A percentile compares a stretch with the other conserved stretches of the same genome.
Conservation (phyloP, 1,284 basidiomycete genomes). For the Hemileia vastatrix region DNA sequence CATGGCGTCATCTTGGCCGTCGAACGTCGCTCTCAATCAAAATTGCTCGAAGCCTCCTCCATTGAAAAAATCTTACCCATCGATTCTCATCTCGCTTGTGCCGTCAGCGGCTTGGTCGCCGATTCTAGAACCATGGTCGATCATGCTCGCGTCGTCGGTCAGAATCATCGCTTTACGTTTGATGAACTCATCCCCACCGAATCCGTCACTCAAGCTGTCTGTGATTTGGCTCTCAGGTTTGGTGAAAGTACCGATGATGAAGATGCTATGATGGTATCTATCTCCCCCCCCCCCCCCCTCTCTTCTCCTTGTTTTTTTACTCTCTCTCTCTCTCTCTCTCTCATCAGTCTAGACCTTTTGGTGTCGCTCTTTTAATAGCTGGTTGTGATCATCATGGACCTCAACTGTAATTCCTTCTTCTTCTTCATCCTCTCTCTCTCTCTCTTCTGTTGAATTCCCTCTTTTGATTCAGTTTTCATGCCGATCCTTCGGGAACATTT, state of each 20-base stretch:
- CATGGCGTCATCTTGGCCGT: constrained; percentile 88
- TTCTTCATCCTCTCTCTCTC: neutral
- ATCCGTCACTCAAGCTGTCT: constrained; percentile 93
- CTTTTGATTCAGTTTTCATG: constrained; percentile 63
- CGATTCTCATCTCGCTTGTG: constrained; percentile 88
- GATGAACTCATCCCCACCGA: constrained; percentile 96
- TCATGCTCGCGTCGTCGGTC: constrained; percentile 91
- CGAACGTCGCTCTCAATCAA: constrained; percentile 97
- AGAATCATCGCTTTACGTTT: constrained; percentile 95
- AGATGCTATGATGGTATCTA: constrained; percentile 81
- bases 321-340: neutral
- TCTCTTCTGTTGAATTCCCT: neutral
- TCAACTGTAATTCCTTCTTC: constrained; percentile 58
- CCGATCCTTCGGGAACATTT: constrained; percentile 98
- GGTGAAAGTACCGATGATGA: constrained; percentile 84
- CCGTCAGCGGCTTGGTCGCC: constrained; percentile 95
- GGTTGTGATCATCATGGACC: constrained; percentile 93
- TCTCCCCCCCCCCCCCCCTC: neutral
- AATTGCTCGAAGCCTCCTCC: constrained; percentile 83
- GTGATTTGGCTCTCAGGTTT: constrained; percentile 91
- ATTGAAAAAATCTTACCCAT: constrained; percentile 99
- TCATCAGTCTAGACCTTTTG: constrained; percentile 80
- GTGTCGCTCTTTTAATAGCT: constrained; percentile 91
- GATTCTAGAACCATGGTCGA: constrained; percentile 99
- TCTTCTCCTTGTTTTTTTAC: constrained; percentile 32